These are phyloP conservation scores for Rubia peregrina DNA, from an alignment of 305 asterid species.

Conservation along the genomic window DNA sequence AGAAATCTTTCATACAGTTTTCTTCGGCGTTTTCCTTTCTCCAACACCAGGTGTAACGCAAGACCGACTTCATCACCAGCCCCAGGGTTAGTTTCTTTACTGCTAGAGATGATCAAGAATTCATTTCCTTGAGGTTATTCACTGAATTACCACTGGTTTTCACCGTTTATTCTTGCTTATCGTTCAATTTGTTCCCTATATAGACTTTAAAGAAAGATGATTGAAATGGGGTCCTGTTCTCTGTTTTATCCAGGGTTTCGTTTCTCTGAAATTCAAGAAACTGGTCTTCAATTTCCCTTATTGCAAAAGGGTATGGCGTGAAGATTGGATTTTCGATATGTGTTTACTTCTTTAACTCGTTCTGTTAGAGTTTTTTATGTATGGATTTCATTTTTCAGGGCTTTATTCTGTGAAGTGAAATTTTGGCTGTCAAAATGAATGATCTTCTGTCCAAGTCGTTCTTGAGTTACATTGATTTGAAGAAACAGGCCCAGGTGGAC, in stretches of 20 bases:
- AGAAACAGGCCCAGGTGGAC: slow-evolving; percentile 56
- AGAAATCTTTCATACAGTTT: not conserved
- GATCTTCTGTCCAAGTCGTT: slow-evolving; percentile 83
- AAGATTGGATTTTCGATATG: not conserved
- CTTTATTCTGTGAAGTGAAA: slow-evolving; percentile 7
- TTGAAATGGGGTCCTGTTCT: not conserved
- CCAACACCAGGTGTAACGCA: not conserved
- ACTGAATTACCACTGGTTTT: not conserved
- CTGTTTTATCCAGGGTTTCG: not conserved
- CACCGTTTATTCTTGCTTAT: not conserved
- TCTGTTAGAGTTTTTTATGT: not conserved
- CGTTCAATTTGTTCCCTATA: not conserved
- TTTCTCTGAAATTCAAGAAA: slow-evolving; percentile 2
- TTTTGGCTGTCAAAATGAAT: slow-evolving; percentile 48
- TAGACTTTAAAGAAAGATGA: not conserved
- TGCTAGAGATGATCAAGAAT: not conserved
- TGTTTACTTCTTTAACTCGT: not conserved
- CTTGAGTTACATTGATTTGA: slow-evolving; percentile 62
- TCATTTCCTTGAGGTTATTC: not conserved
- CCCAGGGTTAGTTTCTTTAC: not conserved
- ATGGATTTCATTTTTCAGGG: slow-evolving; percentile 9
- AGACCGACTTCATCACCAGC: not conserved
- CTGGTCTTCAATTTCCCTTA: slow-evolving; percentile 7
- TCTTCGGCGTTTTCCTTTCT: not conserved
- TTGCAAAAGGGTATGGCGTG: not conserved